Percentiles rank a stretch among this genome's conserved stretches.
These are phyloP conservation scores for Coniochaeta sp. DNA, from an alignment of 2,329 filamentous ascomycete genomes.

Conservation along the genomic window DNA sequence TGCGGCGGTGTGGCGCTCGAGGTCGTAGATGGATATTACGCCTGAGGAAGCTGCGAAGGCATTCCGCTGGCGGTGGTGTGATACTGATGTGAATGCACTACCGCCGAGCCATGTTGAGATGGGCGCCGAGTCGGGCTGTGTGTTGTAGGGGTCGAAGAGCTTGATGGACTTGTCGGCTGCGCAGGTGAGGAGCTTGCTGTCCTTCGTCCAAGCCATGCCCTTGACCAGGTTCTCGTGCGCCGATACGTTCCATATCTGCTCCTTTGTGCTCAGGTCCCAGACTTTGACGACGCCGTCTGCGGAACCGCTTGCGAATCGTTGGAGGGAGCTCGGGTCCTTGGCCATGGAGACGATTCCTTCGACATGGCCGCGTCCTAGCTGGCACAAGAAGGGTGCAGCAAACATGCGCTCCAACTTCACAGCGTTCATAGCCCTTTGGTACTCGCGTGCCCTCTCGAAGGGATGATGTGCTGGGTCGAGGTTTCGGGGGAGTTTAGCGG, in stretches of 20 bases:
- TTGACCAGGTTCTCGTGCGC: constrained; percentile 95
- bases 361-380: constrained; percentile 85
- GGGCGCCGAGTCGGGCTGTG: constrained; percentile 60
- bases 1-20: constrained; percentile 71
- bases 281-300: constrained; percentile 90
- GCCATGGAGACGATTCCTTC: constrained; percentile 81
- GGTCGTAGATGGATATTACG: constrained; percentile 81
- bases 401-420: constrained; percentile 36
- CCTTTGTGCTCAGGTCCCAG: constrained; percentile 52
- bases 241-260: constrained; percentile 66
- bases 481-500: constrained; percentile 20
- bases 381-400: constrained; percentile 63
- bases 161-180: constrained; percentile 83
- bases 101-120: constrained; percentile 78
- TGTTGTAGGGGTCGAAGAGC: constrained; percentile 83
- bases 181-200: constrained; percentile 79
- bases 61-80: constrained; percentile 69
- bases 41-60: constrained; percentile 75
- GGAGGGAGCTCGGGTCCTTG: constrained; percentile 68
- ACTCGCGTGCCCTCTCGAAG: constrained; percentile 20
- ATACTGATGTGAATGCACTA: constrained; percentile 62
- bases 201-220: constrained; percentile 80
- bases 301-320: constrained; percentile 73
- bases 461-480: constrained; percentile 20
- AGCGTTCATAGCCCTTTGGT: constrained; percentile 15